These are phyloP conservation scores for Neurospora sp. DNA, from an alignment of 495 filamentous ascomycete species.

Conservation along the genomic window DNA sequence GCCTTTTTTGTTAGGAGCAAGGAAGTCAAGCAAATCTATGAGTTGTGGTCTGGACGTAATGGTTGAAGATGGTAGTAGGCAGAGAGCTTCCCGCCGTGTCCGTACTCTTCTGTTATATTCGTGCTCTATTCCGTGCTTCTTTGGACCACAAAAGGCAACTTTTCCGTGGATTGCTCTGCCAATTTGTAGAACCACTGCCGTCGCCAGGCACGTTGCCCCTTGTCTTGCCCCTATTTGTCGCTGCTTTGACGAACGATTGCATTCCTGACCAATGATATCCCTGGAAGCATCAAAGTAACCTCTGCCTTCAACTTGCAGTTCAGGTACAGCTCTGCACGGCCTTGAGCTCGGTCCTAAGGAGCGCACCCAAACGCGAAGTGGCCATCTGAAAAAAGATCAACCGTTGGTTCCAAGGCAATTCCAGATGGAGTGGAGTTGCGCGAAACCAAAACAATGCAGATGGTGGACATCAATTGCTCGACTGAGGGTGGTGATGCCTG, in stretches of 20 bases:
- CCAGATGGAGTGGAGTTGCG: neutral
- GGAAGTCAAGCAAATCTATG: neutral
- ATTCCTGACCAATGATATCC: neutral
- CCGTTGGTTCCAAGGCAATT: neutral
- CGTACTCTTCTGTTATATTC: neutral
- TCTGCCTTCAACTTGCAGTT: neutral
- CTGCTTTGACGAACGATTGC: neutral
- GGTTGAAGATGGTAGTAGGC: neutral
- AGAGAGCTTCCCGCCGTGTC: neutral
- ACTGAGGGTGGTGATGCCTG: neutral
- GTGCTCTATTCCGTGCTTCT: neutral
- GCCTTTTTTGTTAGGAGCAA: neutral
- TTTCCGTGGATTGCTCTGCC: neutral
- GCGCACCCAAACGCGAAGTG: neutral
- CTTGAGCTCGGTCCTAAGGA: neutral
- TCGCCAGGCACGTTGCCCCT: neutral
- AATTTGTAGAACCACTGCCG: neutral
- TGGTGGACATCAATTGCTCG: neutral
- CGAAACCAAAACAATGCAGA: neutral
- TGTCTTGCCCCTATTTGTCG: neutral
- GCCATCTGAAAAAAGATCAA: neutral
- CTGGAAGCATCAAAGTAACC: neutral
- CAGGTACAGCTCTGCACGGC: neutral
- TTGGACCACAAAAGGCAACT: neutral
- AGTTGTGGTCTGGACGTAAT: too few relatives aligned